phyloP scores from a whole-genome alignment of 2,329 filamentous ascomycete species.

The Aspergillus sp. region DNA sequence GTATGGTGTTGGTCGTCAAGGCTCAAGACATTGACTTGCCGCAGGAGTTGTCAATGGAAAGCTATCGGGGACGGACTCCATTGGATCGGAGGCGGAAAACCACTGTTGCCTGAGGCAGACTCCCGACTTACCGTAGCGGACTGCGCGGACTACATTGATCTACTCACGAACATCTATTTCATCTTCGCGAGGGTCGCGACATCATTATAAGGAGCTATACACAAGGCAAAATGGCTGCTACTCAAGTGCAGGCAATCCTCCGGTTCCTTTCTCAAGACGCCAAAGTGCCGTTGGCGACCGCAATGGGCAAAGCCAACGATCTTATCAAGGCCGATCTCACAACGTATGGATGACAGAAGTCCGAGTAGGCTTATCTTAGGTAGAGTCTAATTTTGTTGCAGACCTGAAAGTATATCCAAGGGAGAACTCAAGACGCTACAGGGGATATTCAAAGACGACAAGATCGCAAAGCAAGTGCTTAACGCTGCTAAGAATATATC shows the following conservation, averaged over 20 bases:
- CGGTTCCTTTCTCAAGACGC: slow-evolving; percentile 60
- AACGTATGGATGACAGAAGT: slow-evolving; percentile 27
- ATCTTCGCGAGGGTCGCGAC: background rate
- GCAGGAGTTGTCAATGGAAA: slow-evolving; percentile 2
- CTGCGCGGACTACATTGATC: background rate
- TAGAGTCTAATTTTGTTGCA: slow-evolving; percentile 10
- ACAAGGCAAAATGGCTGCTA: slow-evolving; percentile 20
- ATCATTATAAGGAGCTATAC: background rate
- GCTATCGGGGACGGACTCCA: slow-evolving; percentile 9
- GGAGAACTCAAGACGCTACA: slow-evolving; percentile 45
- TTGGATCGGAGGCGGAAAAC: slow-evolving; percentile 16
- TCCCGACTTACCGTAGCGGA: no score
- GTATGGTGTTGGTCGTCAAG: slow-evolving; percentile 5
- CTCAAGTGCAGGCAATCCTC: slow-evolving; percentile 46
- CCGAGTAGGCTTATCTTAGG: background rate
- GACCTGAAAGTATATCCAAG: slow-evolving; percentile 50
- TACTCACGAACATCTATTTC: background rate
- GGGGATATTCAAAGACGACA: slow-evolving; percentile 51
- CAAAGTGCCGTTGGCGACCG: slow-evolving; percentile 55
- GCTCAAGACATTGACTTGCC: background rate
- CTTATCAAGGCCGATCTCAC: slow-evolving; percentile 51
- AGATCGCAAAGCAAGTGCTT: slow-evolving; percentile 56
- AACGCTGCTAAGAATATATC: slow-evolving; percentile 57
- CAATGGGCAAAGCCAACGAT: slow-evolving; percentile 56
- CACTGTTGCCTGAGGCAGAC: slow-evolving; percentile 16